These are phyloP conservation scores for Auricularia heimuer DNA, from an alignment of 768 basidiomycete species.

Conservation along the genomic window DNA sequence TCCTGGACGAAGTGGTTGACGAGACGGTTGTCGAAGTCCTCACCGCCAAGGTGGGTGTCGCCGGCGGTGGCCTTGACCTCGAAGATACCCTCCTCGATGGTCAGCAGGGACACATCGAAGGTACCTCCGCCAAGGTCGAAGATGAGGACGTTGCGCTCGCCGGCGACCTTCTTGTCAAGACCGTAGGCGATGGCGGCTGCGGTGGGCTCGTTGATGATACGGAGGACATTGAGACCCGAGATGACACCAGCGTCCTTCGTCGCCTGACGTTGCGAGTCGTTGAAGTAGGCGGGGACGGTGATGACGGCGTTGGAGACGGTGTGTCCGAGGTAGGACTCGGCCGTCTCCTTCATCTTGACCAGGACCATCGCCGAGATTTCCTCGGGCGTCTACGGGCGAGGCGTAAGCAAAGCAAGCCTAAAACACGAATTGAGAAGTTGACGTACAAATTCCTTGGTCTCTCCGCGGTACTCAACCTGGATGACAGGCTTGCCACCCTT, in stretches of 20 bases:
- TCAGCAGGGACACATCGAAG: conserved; percentile 98
- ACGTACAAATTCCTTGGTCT: conserved; percentile 42
- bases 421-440: not conserved
- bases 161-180: conserved; percentile 88
- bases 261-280: conserved; percentile 98
- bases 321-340: conserved; percentile 40
- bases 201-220: conserved; percentile 99
- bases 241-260: conserved; percentile 99
- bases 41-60: conserved; percentile 98
- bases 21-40: conserved; percentile 98
- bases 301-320: conserved; percentile 37
- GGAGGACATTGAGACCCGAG: conserved; percentile 96
- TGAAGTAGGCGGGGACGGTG: conserved; percentile 85
- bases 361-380: conserved; percentile 50
- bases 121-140: conserved; percentile 99
- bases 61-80: conserved; percentile 99
- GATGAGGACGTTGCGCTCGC: conserved; percentile 97
- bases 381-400: conserved; percentile 25
- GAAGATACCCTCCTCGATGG: conserved; percentile 96
- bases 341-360: conserved; percentile 55
- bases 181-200: conserved; percentile 99
- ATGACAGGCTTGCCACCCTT: conserved; percentile 41
- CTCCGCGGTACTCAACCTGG: conserved; percentile 43
- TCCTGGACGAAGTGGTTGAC: conserved; percentile 99
- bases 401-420: not conserved